These are phyloP conservation scores for Phoma sp. DNA, from an alignment of 2,329 filamentous ascomycete species.

Conservation along the genomic window DNA sequence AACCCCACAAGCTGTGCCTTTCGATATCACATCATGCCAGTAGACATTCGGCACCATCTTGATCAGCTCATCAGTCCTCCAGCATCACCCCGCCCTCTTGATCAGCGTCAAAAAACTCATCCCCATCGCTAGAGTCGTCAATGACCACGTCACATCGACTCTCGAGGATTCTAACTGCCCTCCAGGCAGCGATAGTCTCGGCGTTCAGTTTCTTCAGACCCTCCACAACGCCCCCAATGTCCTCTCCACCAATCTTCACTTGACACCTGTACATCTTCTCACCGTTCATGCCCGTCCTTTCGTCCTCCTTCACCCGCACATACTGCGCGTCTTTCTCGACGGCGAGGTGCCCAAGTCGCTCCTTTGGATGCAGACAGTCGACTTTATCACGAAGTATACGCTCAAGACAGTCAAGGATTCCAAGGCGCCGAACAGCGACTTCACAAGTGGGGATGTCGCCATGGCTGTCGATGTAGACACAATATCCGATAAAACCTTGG, in stretches of 20 bases:
- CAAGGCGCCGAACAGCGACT: slow-evolving; percentile 67
- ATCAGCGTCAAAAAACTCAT: no score
- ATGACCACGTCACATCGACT: no score
- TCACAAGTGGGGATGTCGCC: slow-evolving; percentile 57
- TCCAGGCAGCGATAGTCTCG: slow-evolving; percentile 50
- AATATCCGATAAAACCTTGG: slow-evolving; percentile 54
- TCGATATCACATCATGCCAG: no score
- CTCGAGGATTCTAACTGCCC: slow-evolving; percentile 35
- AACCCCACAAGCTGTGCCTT: no score
- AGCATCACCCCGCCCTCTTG: no score
- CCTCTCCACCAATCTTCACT: slow-evolving; percentile 44
- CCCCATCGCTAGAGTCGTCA: no score
- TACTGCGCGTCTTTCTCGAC: slow-evolving; percentile 64
- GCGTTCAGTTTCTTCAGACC: slow-evolving; percentile 47
- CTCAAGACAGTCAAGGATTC: slow-evolving; percentile 69
- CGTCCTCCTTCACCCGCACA: slow-evolving; percentile 24
- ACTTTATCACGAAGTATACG: slow-evolving; percentile 61
- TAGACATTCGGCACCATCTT: no score
- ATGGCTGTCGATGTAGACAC: slow-evolving; percentile 79
- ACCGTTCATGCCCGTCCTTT: slow-evolving; percentile 5
- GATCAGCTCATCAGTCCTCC: no score
- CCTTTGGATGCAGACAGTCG: slow-evolving; percentile 71
- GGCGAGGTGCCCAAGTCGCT: slow-evolving; percentile 69
- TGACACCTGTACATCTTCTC: slow-evolving; percentile 40
- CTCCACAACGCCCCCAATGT: slow-evolving; percentile 43